These are phyloP conservation scores for Claviceps maximensis DNA, from an alignment of 2,329 filamentous ascomycete species.

Conservation along the genomic window DNA sequence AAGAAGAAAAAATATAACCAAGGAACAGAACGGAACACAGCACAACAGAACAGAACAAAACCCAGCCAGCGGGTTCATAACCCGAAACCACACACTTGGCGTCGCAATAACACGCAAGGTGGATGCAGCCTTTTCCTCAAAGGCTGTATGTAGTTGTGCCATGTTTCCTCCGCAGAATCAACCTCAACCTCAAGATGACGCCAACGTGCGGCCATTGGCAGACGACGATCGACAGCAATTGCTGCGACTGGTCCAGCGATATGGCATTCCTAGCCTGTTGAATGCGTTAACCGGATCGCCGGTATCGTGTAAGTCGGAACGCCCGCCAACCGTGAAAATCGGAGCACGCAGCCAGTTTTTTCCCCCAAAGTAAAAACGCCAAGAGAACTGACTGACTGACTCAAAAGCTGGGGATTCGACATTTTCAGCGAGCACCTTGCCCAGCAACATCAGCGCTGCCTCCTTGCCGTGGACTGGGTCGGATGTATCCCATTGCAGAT, in stretches of 20 bases:
- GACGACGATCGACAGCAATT: constrained; percentile 27
- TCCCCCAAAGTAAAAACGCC: background rate
- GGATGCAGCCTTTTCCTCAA: background rate
- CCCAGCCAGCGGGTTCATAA: background rate
- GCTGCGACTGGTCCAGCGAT: constrained; percentile 23
- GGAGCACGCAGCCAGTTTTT: background rate
- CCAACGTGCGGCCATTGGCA: constrained; percentile 20
- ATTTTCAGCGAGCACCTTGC: constrained; percentile 25
- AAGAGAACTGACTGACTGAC: background rate
- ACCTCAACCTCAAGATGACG: constrained; percentile 17
- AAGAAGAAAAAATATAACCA: background rate
- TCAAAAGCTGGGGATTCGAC: constrained; percentile 26
- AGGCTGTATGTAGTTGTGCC: background rate
- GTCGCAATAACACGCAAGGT: background rate
- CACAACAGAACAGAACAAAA: background rate
- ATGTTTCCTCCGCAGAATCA: constrained; percentile 22
- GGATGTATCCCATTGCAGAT: constrained; percentile 25
- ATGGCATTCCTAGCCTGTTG: constrained; percentile 24
- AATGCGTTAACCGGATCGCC: constrained; percentile 23
- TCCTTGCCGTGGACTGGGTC: constrained; percentile 29
- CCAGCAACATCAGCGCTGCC: constrained; percentile 27
- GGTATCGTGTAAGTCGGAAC: constrained; percentile 21
- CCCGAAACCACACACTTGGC: background rate
- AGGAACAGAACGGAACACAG: background rate
- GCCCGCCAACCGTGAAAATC: background rate